phyloP scores from a whole-genome alignment of 208 protist genomes.

The Crithidia thermophila region DNA sequence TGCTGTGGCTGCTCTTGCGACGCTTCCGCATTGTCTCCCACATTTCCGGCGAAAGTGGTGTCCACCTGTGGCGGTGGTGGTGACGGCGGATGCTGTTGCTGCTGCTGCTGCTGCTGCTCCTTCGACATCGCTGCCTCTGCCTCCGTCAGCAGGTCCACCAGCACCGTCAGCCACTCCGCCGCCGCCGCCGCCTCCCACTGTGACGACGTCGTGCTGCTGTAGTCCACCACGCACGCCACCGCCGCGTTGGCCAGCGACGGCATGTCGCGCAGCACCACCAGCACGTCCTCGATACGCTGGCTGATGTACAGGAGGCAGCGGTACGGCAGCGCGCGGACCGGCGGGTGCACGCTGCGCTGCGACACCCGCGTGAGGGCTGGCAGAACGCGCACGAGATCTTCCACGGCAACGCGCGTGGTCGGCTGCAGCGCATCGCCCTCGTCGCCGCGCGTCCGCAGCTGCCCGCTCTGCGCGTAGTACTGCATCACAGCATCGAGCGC shows the following conservation, averaged over 20 bases:
- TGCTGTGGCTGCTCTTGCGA: background rate
- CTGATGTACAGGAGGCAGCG: conserved; percentile 53
- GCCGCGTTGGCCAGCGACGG: conserved; percentile 63
- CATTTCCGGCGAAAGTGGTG: background rate
- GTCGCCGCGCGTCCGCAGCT: conserved; percentile 22
- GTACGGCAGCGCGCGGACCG: conserved; percentile 64
- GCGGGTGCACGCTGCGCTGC: conserved; percentile 59
- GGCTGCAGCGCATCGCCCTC: background rate
- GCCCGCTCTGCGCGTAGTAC: conserved; percentile 25
- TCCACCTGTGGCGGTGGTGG: conserved; percentile 13
- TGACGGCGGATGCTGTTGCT: background rate
- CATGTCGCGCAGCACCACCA: conserved; percentile 54
- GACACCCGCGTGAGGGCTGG: conserved; percentile 55
- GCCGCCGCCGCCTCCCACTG: conserved; percentile 81
- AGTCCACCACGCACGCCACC: conserved; percentile 60
- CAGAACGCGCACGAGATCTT: conserved; percentile 51
- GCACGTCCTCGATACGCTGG: conserved; percentile 38
- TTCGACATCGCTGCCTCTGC: conserved; percentile 5
- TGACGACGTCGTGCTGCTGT: conserved; percentile 31
- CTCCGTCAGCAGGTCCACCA: conserved; percentile 30
- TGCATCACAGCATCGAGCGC: conserved; percentile 68
- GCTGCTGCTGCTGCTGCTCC: background rate
- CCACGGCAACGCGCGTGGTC: conserved; percentile 25
- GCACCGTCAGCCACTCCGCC: conserved; percentile 65
- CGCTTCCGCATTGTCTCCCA: background rate